Percentiles rank a stretch among this genome's conserved stretches.
Conservation (phyloP, 345 rosid genomes). For the Citrus maxima region DNA sequence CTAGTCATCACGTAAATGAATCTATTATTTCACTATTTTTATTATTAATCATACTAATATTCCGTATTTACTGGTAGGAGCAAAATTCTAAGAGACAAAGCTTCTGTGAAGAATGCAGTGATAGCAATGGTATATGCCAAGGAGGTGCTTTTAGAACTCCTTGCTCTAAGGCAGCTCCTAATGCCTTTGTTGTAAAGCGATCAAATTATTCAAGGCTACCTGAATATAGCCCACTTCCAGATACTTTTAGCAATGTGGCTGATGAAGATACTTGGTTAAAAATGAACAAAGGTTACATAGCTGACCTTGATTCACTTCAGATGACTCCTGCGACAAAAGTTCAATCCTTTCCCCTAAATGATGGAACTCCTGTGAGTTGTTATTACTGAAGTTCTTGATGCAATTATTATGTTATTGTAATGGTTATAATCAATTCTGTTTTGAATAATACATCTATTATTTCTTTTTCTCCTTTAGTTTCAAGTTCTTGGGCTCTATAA, state of each 20-base stretch:
- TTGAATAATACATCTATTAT: background rate
- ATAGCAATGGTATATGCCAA: conserved; percentile 30
- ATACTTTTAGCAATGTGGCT: conserved; percentile 68
- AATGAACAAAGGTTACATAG: conserved; percentile 81
- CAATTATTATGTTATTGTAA: background rate
- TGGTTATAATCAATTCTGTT: background rate
- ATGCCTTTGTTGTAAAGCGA: conserved; percentile 63
- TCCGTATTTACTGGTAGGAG: conserved; percentile 18
- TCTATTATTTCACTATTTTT: background rate
- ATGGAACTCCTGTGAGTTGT: conserved; percentile 55
- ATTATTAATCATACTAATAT: background rate
- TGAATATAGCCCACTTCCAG: conserved; percentile 81
- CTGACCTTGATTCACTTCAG: conserved; percentile 78
- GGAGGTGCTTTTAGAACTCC: conserved; percentile 61
- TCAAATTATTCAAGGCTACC: conserved; percentile 62
- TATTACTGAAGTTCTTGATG: conserved; percentile 6
- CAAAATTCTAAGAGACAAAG: conserved; percentile 38
- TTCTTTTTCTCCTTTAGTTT: background rate
- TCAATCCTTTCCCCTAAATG: conserved; percentile 54
- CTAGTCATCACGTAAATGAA: background rate
- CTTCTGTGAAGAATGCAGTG: conserved; percentile 39
- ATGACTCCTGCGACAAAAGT: conserved; percentile 71
- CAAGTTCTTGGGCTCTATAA: background rate
- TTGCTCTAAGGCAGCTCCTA: conserved; percentile 54
- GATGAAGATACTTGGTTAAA: conserved; percentile 95